Base-by-base conservation (phyloP, 164 flowering plant species). In the Magnolia sinica region DNA sequence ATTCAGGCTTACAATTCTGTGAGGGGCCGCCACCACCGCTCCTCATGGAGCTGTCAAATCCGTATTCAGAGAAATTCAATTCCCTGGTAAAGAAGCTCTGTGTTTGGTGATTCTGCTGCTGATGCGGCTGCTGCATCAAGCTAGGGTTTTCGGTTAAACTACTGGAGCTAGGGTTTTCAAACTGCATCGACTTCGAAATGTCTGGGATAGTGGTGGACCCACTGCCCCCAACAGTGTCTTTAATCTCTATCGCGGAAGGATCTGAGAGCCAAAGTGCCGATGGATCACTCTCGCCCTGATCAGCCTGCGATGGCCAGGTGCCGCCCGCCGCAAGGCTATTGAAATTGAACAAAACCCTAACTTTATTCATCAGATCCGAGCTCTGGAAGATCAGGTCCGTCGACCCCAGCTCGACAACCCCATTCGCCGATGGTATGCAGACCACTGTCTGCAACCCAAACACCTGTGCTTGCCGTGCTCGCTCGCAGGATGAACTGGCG, bases 381-480 rank as follows among this genome's bases (percentile, higher is more conserved):
- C 86, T 89, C 81, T 89, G 93, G 50, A 50, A 74, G 67, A 92
- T 88, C 74, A 85, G 2, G 71, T 91, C 95, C 8, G 97, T 87
- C 4, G 97, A 92, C 6, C 98, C 98, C 51, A 94, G 76, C 77
- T 96, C 99, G 1, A 96, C 89, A n/a, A 94, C 98, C 10, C 99
- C 98, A 75, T 82, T 87, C 0, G 82, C 82, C 13, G 87, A 75
- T 3, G 99, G 97, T 20, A 96, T 81, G 71, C 95, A 92, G 14
- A 93, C 97, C 82, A 96, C 76, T 7, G 98, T 92, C 84, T 88
- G 93, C 64, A 96, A 71, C 61, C 99, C 99, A 70, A 90, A 89
- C 2, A 73, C 80, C 78, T 84, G 88, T 0, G 86, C 97, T 74
- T 94, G 98, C 27, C 86, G 79, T 0, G 94, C 98, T 67, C 99